Conservation (phyloP, 176 grass and related monocot species). For the Saccharum officinarum region DNA sequence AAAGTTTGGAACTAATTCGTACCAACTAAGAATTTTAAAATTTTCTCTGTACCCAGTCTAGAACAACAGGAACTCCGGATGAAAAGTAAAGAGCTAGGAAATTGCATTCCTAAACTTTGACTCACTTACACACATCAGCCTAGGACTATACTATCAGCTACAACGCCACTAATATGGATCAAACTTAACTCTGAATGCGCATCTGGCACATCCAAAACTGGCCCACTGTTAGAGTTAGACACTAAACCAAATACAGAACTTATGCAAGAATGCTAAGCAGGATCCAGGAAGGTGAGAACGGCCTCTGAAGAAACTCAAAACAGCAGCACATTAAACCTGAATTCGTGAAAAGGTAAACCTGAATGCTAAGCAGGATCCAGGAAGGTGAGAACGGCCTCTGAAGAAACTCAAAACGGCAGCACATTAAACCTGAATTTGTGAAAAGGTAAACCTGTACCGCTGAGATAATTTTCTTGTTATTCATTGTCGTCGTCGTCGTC, state of each 20-base stretch:
- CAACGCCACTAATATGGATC: background rate
- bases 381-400: background rate
- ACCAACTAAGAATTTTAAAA: conserved; percentile 1
- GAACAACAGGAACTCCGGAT: background rate
- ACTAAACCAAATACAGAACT: background rate
- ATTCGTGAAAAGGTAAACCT: too few relatives aligned
- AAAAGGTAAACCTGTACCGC: background rate
- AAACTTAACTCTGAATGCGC: background rate
- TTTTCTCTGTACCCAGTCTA: background rate
- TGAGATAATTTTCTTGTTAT: conserved; percentile 19
- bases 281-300: background rate
- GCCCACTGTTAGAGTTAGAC: background rate
- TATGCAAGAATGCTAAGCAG: background rate
- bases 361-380: background rate
- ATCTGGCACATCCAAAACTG: background rate
- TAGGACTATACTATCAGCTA: background rate
- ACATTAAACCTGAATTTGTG: background rate
- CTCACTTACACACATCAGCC: background rate
- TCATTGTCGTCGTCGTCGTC: background rate
- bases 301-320: background rate
- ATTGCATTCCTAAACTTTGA: background rate
- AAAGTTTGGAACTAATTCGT: background rate
- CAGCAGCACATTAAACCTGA: background rate
- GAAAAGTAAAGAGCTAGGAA: background rate
- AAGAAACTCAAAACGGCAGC: background rate